These are phyloP conservation scores for Arthrobotrys conoides DNA, from an alignment of 2,329 filamentous ascomycete species.

Conservation along the genomic window DNA sequence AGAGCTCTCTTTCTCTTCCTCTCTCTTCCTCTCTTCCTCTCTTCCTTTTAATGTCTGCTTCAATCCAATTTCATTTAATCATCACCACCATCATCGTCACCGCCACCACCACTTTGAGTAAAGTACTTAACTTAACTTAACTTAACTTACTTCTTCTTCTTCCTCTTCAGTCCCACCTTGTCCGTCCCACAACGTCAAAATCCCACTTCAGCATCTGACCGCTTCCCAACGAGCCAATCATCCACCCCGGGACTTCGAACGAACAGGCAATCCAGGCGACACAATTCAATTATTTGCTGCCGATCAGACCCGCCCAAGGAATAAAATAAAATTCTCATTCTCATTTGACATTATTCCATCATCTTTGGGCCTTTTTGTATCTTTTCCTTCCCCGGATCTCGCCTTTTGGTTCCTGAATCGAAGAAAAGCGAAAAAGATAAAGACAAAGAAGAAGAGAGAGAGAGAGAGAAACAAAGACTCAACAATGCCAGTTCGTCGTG, in stretches of 20 bases:
- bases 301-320: constrained; percentile 57
- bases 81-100: constrained; percentile 11
- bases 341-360: constrained; percentile 15
- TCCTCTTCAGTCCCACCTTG: constrained; percentile 15
- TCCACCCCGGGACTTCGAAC: constrained; percentile 27
- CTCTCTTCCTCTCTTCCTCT: background rate
- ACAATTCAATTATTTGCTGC: constrained; percentile 34
- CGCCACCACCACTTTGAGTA: background rate
- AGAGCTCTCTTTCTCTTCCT: too few relatives aligned
- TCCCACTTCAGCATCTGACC: constrained; percentile 47
- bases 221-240: constrained; percentile 52
- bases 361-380: constrained; percentile 12
- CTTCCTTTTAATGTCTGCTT: background rate
- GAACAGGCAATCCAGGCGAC: constrained; percentile 53
- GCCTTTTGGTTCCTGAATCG: background rate
- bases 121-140: too few relatives aligned
- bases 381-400: background rate
- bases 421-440: background rate
- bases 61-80: constrained; percentile 4
- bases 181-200: constrained; percentile 26
- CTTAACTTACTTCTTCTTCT: too few relatives aligned
- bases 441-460: background rate
- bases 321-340: constrained; percentile 45
- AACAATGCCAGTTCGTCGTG: constrained; percentile 53
- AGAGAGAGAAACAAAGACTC: too few relatives aligned